These are phyloP conservation scores for Aristolochia californica DNA, from an alignment of 164 flowering plant species.

Conservation along the genomic window DNA sequence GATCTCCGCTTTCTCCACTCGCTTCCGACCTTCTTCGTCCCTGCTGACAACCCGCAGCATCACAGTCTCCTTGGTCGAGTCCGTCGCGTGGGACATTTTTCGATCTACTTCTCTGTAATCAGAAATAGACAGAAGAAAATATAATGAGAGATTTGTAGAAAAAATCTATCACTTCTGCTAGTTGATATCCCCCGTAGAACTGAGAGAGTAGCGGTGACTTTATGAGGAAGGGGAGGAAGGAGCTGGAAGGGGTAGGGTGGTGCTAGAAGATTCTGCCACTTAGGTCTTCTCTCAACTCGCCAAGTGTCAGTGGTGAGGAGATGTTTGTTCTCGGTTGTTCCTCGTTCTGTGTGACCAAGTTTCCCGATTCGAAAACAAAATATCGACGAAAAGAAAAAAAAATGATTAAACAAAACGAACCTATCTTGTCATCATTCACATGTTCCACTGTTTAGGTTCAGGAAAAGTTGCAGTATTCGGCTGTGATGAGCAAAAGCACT, in stretches of 20 bases:
- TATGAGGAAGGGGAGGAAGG: neutral
- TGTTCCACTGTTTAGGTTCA: neutral
- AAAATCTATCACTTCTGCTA: no score
- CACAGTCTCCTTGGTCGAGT: neutral
- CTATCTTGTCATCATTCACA: neutral
- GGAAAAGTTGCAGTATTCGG: constrained; percentile 1
- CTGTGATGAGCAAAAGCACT: neutral
- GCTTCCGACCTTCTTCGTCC: constrained; percentile 48
- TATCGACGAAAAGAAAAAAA: neutral
- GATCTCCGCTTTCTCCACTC: constrained; percentile 35
- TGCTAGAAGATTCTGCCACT: neutral
- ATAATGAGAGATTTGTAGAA: no score
- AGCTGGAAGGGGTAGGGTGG: neutral
- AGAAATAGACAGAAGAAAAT: no score
- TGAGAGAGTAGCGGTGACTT: no score
- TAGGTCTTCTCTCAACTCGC: neutral
- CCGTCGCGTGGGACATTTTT: no score
- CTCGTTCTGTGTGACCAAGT: no score
- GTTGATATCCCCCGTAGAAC: no score
- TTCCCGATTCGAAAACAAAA: neutral
- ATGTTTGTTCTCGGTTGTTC: neutral
- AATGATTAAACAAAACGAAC: neutral
- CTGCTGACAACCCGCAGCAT: constrained; percentile 24
- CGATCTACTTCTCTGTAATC: no score
- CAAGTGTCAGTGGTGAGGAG: neutral